phyloP scores from a whole-genome alignment of 2,329 filamentous ascomycete genomes.

The Biscogniauxia marginata region DNA sequence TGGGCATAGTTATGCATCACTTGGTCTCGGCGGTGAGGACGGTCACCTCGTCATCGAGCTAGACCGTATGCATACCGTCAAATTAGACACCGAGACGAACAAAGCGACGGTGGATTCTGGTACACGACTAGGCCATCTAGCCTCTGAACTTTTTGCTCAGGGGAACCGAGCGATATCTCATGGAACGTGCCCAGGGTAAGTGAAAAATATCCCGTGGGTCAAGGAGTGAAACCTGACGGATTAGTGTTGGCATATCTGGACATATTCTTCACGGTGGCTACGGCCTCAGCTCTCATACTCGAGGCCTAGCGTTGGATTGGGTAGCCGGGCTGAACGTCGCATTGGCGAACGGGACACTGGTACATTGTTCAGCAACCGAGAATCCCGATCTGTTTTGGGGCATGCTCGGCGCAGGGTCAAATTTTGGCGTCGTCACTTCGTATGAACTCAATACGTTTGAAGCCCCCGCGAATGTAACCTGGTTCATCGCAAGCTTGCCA shows the following conservation, averaged over 20 bases:
- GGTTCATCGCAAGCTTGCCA: conserved; percentile 29
- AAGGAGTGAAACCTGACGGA: conserved; percentile 8
- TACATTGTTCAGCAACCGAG: conserved; percentile 30
- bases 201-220: not conserved
- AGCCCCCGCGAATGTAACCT: conserved; percentile 30
- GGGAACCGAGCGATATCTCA: conserved; percentile 36
- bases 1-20: conserved; percentile 49
- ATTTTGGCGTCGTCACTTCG: conserved; percentile 32
- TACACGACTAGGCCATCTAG: conserved; percentile 41
- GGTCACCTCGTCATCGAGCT: conserved; percentile 46
- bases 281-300: conserved; percentile 40
- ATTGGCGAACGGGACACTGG: conserved; percentile 31
- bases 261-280: conserved; percentile 39
- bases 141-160: conserved; percentile 33
- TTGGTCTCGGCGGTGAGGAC: conserved; percentile 44
- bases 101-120: conserved; percentile 44
- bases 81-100: conserved; percentile 37
- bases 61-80: conserved; percentile 41
- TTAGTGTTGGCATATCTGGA: conserved; percentile 36
- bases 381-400: conserved; percentile 35
- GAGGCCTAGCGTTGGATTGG: conserved; percentile 46
- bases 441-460: conserved; percentile 33
- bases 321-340: conserved; percentile 35
- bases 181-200: conserved; percentile 40
- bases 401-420: conserved; percentile 34